Evolutionary conservation across 1,284 basidiomycete species (phyloP).

Genomic region (Ganoderma leucocontextum): DNA sequence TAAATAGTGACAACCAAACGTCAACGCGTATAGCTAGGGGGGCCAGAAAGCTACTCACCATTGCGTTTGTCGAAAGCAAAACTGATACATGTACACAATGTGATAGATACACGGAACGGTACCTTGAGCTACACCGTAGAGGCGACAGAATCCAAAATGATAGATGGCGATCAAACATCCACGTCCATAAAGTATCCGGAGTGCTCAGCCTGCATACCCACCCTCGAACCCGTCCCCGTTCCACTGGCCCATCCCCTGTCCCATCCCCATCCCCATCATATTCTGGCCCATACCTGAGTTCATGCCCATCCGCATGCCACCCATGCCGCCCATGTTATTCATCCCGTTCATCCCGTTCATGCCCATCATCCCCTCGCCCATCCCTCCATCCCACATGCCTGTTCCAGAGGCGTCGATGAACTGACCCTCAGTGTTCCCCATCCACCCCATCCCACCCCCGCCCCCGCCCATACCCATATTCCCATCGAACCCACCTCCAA

Average conservation of each 20-base stretch:
- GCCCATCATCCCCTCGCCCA: conserved; percentile 43
- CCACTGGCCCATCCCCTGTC: conserved; percentile 36
- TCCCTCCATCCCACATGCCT: conserved; percentile 38
- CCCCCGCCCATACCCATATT: conserved; percentile 43
- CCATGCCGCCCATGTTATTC: conserved; percentile 53
- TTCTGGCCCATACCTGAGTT: conserved; percentile 32
- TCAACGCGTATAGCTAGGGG: too few species aligned
- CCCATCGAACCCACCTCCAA: conserved; percentile 27
- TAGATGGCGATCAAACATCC: background rate
- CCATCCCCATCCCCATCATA: conserved; percentile 35
- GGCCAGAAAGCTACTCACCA: too few species aligned
- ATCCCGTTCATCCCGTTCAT: conserved; percentile 43
- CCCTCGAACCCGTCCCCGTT: conserved; percentile 36
- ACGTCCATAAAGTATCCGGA: background rate
- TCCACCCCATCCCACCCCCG: conserved; percentile 39
- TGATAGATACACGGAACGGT: conserved; percentile 1
- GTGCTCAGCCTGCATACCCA: conserved; percentile 24
- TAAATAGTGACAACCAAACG: too few species aligned
- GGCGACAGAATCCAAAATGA: background rate
- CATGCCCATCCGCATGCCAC: conserved; percentile 41
- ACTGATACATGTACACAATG: background rate
- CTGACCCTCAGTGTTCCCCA: conserved; percentile 38
- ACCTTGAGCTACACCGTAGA: background rate
- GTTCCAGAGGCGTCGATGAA: conserved; percentile 34
- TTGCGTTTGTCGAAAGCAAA: too few species aligned